Evolutionary conservation across 345 rosid species (phyloP).

Genomic region (Erodium maritimum): DNA sequence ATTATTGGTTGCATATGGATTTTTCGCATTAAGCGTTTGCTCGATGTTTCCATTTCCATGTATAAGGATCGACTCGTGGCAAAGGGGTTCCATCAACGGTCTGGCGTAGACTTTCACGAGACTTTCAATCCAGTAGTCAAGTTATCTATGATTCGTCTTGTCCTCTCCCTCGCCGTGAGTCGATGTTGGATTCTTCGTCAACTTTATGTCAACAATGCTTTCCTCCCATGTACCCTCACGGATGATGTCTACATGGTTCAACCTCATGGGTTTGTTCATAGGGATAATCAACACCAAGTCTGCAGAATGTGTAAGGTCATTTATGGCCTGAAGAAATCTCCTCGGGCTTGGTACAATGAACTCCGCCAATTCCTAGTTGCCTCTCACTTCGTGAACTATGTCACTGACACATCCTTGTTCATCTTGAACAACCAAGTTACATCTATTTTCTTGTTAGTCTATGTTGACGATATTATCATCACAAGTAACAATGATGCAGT

Average conservation of each 20-base stretch:
- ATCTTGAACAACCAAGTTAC: too few relatives aligned
- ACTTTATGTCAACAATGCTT: background rate
- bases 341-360: background rate
- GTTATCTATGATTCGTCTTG: background rate
- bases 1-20: constrained; percentile 5
- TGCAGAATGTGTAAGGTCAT: background rate
- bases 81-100: background rate
- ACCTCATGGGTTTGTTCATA: background rate
- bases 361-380: too few relatives aligned
- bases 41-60: background rate
- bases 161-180: background rate
- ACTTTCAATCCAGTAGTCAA: background rate
- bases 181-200: background rate
- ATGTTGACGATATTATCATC: too few relatives aligned
- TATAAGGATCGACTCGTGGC: background rate
- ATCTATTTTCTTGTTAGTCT: too few relatives aligned
- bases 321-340: constrained; percentile 2
- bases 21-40: background rate
- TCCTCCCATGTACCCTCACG: background rate
- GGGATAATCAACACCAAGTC: background rate
- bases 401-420: too few relatives aligned
- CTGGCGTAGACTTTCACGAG: background rate
- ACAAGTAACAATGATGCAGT: too few relatives aligned
- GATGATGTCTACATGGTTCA: background rate
- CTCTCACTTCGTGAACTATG: too few relatives aligned